Base-by-base conservation (phyloP, 2,329 filamentous ascomycete species). In the Ophiostoma himal-ulmi region DNA sequence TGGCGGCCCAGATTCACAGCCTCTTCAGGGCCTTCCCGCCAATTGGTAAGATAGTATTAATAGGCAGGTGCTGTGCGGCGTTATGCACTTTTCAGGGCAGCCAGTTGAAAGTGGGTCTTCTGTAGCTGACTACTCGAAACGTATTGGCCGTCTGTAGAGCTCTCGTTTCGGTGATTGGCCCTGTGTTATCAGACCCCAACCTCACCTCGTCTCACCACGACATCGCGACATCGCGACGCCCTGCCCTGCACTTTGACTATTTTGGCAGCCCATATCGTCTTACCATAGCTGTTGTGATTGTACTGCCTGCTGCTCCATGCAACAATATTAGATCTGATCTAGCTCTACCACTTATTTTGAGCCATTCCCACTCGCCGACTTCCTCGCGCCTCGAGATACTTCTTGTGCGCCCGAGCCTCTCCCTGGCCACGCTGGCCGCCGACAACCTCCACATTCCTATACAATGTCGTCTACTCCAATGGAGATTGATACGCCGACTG, bases 381-480 rank as follows among this genome's bases (percentile, higher is more conserved):
- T 34, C 26, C 30, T 62, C 57, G 26, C 57, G 13, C 57, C 17
- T 39, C 60, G 60, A 20, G 6, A n/a, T 6, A 13, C 30, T 20
- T 22, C 30, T 10, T 34, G 60, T 64, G 17, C 60, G 30, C 30
- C 2, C 20, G 30, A 64, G 60, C 60, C 30, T 62, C 57, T 5
- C 26, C 54, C 17, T 64, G 30, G 60, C 60, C 60, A 64, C 60
- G 60, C 60, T 30, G 60, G 60, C 60, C 14, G 57, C 11, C 36
- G n/a, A 57, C 52, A 57, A 4, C 22, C 17, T 41, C 60, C 14
- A 36, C 0, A 37, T 17, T 8, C 11, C 13, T 3, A 11, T n/a
- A 71, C 48, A 52, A 86, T 86, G 84, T 78, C 83, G 65, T 36
- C 62, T 34, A 85, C 82, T 36, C 83, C 84, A 11, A 88, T 88